Evolutionary conservation across 2,329 filamentous ascomycete species (phyloP), one percentile per base, ranked within the genome.

Genomic region (Venturia aucupariae): DNA sequence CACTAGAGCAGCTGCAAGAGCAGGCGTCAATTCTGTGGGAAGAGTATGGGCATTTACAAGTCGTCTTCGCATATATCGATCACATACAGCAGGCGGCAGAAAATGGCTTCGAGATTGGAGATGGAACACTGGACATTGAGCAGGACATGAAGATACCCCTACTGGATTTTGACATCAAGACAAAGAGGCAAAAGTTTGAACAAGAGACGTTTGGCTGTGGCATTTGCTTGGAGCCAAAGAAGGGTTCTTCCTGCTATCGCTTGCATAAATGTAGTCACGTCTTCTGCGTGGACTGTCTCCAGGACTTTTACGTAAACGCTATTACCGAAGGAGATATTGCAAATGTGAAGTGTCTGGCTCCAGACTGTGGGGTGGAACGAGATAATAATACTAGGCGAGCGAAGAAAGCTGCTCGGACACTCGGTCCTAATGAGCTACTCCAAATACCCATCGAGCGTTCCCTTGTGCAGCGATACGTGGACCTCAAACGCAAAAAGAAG

Each of bases 191-290:
- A 27, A 85, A 86, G 0, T 97, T 97, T 72, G 87, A 94, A 66
- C 86, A 85, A 68, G 89, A 88, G 69, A 96, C 90, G 0, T 97
- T 94, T 72, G 86, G 92, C 62, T 97, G 93, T 68, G 90, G 89
- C 1, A 83, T 97, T 60, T 97, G 92, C 72, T 76, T 97, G 59
- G 93, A 97, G 74, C 92, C 92, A 0, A 96, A 96, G 75, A 97
- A 95, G 73, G 94, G 94, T 1, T 76, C 79, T 0, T 83, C 80
- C 13, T 97, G 94, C 73, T 89, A 97, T 76, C 84, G 85, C 51
- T 87, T 97, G 81, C 76, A 89, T 57, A 86, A 88, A 65, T 99
- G 94, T 74, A 86, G 85, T 0, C 93, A 99, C 73, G 91, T 97
- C 44, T 99, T 97, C 72, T 99, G 94, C 74, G 78, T 88, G 22